Evolutionary conservation across 768 basidiomycete species (phyloP).

Genomic region (Rhodotorula toruloides): DNA sequence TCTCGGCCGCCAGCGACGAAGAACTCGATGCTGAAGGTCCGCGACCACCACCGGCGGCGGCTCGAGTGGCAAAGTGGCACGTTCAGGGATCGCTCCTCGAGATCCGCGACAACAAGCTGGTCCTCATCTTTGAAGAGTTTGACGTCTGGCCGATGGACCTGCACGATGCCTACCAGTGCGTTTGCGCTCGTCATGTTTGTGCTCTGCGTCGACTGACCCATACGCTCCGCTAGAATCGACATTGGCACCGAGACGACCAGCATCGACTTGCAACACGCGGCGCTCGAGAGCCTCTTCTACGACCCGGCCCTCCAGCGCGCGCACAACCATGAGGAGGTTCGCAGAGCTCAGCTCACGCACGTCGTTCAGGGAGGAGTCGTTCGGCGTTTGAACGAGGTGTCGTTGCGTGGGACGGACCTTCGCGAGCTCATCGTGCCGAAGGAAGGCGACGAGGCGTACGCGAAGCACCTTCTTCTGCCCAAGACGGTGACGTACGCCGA

Average conservation of each 20-base stretch:
- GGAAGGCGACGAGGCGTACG: no score
- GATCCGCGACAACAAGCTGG: conserved; percentile 54
- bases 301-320: conserved; percentile 50
- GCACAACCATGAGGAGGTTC: conserved; percentile 23
- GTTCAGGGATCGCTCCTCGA: conserved; percentile 58
- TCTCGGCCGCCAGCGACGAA: conserved; percentile 3
- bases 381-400: conserved; percentile 51
- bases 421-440: conserved; percentile 65
- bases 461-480: conserved; percentile 52
- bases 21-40: conserved; percentile 5
- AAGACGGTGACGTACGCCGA: conserved; percentile 52
- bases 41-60: background rate
- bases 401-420: conserved; percentile 66
- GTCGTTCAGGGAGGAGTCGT: conserved; percentile 20
- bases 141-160: conserved; percentile 48
- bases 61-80: conserved; percentile 2
- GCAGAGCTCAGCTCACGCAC: conserved; percentile 13
- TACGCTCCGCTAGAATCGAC: conserved; percentile 55
- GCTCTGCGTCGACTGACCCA: conserved; percentile 1
- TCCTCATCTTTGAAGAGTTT: conserved; percentile 57
- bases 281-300: conserved; percentile 57
- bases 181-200: background rate
- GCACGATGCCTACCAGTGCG: conserved; percentile 54
- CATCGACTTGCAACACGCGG: conserved; percentile 64
- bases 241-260: conserved; percentile 63